Evolutionary conservation across 2,329 filamentous ascomycete species (phyloP), one percentile per base, ranked within the genome.

Genomic region (Knufia petricola): DNA sequence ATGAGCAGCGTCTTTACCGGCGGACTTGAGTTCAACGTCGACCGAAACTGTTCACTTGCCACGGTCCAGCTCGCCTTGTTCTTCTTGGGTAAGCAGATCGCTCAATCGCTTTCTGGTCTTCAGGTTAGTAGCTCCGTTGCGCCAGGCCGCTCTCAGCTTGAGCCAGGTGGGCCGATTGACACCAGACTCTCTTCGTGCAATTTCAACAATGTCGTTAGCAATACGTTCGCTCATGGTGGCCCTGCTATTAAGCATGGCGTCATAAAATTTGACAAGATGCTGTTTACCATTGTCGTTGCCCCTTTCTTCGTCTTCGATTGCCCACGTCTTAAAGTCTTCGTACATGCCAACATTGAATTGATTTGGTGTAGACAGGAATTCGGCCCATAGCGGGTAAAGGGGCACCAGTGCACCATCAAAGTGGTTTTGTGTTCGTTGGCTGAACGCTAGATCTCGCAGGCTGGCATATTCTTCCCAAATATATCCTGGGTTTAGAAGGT

Each of bases 301-400:
- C 59, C 70, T 70, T 50, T 66, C 63, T 48, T 74, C 70, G 65
- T 88, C 84, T 61, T 82, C 78, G 52, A 82, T 67, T 48, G 84
- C 84, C 62, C 77, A 73, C 59, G 71, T 69, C 55, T 79, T 78
- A 68, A 88, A 87, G 63, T 88, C 84, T 61, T 78, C 71, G 68
- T 88, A 88, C 78, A 89, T 85, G 61, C 71, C 72, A 50, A 74
- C 71, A 64, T 88, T 85, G 74, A 88, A 87, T 66, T 84, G 82
- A 59, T 78, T 74, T 54, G 80, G 75, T 19, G 44, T 36, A 38
- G 44, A 17, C 54, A 88, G 72, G 61, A 84, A 85, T 63, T 83
- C 77, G 17, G 79, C 79, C 82, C 84, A 88, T 68, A 85, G 85
- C 55, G 80, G 75, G 68, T 87, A 87, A 24, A 86, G 74, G 4